These are phyloP conservation scores for Gracilaria gracilis DNA, from an alignment of 23 red algal species.

Conservation along the genomic window DNA sequence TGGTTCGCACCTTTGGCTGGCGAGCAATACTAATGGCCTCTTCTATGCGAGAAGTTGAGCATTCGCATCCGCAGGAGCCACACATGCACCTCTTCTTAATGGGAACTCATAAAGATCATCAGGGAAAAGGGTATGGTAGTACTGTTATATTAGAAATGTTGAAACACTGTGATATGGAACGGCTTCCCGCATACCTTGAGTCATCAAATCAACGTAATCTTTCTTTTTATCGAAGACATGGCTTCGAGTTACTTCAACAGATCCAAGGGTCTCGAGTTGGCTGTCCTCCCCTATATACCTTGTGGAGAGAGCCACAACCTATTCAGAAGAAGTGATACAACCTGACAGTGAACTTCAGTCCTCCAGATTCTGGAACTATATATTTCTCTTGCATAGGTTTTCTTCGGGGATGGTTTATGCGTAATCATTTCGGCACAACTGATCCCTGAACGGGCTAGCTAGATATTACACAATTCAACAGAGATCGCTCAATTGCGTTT, in stretches of 20 bases:
- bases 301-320: constrained; percentile 22
- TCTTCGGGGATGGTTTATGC: no score
- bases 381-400: no score
- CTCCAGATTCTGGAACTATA: no score
- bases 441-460: no score
- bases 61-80: constrained; percentile 8
- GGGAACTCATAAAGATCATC: constrained; percentile 20
- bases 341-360: no score
- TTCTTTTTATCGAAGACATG: constrained; percentile 2
- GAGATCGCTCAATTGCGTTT: no score
- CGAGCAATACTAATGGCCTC: neutral
- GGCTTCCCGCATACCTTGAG: constrained; percentile 8
- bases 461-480: no score
- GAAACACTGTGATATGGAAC: constrained; percentile 14
- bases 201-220: constrained; percentile 11
- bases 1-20: constrained; percentile 5
- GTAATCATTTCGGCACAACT: no score
- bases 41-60: neutral
- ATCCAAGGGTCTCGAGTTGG: neutral
- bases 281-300: constrained; percentile 10
- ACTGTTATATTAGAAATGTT: constrained; percentile 11
- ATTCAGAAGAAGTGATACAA: constrained; percentile 3
- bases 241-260: constrained; percentile 1
- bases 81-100: constrained; percentile 24
- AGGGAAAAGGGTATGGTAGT: neutral